A percentile compares a stretch with the other conserved stretches of the same genome.
Conservation (phyloP, 1,139 yeast genomes). For the Meyerozyma athensensis region DNA sequence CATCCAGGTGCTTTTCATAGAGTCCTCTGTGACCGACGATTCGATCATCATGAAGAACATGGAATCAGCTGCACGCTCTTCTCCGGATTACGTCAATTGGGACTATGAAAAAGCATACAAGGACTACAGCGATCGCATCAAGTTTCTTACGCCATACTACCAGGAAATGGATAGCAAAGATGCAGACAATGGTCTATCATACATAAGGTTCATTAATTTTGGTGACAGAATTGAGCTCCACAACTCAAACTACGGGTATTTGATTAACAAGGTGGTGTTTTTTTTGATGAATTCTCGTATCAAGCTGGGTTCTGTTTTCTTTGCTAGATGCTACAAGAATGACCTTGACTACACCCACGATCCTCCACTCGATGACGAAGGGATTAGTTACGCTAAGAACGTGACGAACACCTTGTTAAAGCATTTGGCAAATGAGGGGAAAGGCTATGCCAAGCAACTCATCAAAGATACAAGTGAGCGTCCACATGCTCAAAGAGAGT, state of each 20-base stretch:
- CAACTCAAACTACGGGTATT: constrained; percentile 79
- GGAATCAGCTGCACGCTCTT: constrained; percentile 71
- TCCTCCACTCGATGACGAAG: constrained; percentile 62
- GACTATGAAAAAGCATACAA: constrained; percentile 55
- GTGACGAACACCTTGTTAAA: constrained; percentile 33
- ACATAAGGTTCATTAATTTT: constrained; percentile 81
- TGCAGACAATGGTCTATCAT: constrained; percentile 53
- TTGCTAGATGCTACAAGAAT: constrained; percentile 75
- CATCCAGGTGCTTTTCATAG: constrained; percentile 82
- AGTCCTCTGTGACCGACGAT: constrained; percentile 76
- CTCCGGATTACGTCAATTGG: constrained; percentile 86
- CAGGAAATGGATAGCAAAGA: constrained; percentile 45
- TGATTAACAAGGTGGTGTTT: constrained; percentile 83
- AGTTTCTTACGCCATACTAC: constrained; percentile 47
- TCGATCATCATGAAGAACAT: constrained; percentile 69
- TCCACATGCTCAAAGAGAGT: constrained; percentile 10
- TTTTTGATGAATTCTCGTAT: constrained; percentile 84
- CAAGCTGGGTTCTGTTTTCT: constrained; percentile 80
- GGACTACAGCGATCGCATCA: constrained; percentile 54
- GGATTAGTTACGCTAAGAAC: constrained; percentile 48
- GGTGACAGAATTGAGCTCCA: constrained; percentile 83
- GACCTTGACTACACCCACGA: constrained; percentile 52
- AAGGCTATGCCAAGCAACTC: constrained; percentile 19
- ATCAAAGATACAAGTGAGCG: constrained; percentile 7
- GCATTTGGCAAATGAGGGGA: constrained; percentile 31